Conservation (phyloP, 2,329 filamentous ascomycete species). For the Pseudopithomyces maydicus region DNA sequence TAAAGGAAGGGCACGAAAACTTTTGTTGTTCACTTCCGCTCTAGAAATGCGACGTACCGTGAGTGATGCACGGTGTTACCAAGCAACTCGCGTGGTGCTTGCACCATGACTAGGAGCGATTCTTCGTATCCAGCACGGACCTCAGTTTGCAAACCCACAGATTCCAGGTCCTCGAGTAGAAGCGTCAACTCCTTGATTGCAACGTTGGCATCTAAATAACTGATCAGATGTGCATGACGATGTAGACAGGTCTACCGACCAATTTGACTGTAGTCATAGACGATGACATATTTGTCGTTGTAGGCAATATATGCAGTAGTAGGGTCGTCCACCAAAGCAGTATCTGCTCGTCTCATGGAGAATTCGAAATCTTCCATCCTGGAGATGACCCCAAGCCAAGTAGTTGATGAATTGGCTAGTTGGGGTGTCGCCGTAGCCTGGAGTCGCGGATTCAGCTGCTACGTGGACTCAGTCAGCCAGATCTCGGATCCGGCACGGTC, state of each 20-base stretch:
- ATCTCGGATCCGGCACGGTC: slow-evolving; percentile 23
- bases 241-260: slow-evolving; percentile 22
- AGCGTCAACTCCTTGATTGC: slow-evolving; percentile 27
- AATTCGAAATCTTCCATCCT: slow-evolving; percentile 14
- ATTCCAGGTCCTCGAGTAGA: slow-evolving; percentile 30
- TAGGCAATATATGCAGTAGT: slow-evolving; percentile 30
- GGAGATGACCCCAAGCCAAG: not conserved
- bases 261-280: slow-evolving; percentile 33
- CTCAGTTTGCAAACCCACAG: slow-evolving; percentile 37
- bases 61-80: slow-evolving; percentile 39
- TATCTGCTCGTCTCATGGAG: slow-evolving; percentile 28
- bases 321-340: slow-evolving; percentile 28
- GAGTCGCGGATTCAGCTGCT: slow-evolving; percentile 13
- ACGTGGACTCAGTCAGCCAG: slow-evolving; percentile 14
- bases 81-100: slow-evolving; percentile 35
- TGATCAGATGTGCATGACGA: not conserved
- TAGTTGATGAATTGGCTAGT: slow-evolving; percentile 3
- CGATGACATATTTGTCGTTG: slow-evolving; percentile 40
- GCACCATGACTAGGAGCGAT: slow-evolving; percentile 36
- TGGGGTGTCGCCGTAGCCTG: slow-evolving; percentile 4
- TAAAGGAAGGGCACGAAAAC: not conserved
- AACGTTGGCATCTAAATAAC: slow-evolving; percentile 19
- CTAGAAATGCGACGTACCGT: slow-evolving; percentile 19
- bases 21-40: not conserved
- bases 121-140: slow-evolving; percentile 37